Evolutionary conservation across 2,329 filamentous ascomycete genomes (phyloP).

Genomic region (Calcarisporium arbuscula): DNA sequence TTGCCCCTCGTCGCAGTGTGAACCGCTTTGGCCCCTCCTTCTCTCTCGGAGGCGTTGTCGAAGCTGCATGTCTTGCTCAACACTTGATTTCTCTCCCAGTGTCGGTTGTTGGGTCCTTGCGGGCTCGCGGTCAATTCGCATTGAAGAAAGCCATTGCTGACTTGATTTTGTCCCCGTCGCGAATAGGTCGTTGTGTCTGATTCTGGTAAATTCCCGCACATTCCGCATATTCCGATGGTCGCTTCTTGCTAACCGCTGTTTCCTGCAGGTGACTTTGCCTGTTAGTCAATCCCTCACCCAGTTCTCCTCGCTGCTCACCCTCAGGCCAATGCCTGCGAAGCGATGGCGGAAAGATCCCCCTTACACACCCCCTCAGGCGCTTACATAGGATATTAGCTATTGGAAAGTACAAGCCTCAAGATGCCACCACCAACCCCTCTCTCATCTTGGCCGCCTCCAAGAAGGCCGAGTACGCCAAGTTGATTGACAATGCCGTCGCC

Average conservation of each 20-base stretch:
- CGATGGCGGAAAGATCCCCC: conserved; percentile 1
- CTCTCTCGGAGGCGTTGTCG: conserved; percentile 1
- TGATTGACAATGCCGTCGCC: conserved; percentile 79
- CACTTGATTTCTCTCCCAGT: no score
- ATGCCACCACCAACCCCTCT: conserved; percentile 99
- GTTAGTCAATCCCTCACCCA: conserved; percentile 43
- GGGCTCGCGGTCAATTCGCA: no score
- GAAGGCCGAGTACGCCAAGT: conserved; percentile 90
- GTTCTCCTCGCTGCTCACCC: conserved; percentile 1
- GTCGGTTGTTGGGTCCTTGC: no score
- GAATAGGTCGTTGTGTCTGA: conserved; percentile 87
- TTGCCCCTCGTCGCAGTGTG: conserved; percentile 23
- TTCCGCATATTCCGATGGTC: conserved; percentile 12
- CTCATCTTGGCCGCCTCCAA: conserved; percentile 97
- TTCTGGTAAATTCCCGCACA: conserved; percentile 63
- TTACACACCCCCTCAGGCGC: conserved; percentile 9
- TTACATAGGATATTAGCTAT: conserved; percentile 59
- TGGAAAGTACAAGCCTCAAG: conserved; percentile 99
- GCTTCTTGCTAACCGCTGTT: conserved; percentile 20
- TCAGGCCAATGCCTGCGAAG: not conserved
- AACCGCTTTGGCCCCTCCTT: conserved; percentile 7
- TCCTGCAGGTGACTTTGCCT: conserved; percentile 64
- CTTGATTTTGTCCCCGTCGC: conserved; percentile 11
- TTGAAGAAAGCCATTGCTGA: no score
- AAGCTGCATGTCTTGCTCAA: not conserved